Evolutionary conservation across 2,329 filamentous ascomycete species (phyloP).

Genomic region (Mycosphaerelloides madeirae): DNA sequence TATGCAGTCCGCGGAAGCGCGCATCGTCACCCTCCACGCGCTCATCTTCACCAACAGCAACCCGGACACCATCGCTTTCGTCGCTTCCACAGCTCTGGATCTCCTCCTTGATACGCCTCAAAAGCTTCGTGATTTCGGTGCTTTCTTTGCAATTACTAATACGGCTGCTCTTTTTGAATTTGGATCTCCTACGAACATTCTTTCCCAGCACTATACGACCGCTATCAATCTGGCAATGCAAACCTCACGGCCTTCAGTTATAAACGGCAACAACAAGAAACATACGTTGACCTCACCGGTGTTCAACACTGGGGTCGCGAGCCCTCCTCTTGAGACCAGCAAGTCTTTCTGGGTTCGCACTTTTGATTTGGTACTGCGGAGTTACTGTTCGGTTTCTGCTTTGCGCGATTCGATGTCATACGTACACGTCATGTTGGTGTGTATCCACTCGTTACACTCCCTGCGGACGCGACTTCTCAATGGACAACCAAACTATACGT

Average conservation of each 20-base stretch:
- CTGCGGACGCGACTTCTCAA: conserved; percentile 11
- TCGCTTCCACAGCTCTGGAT: conserved; percentile 48
- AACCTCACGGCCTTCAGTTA: conserved; percentile 3
- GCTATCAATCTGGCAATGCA: conserved; percentile 17
- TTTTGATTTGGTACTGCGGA: conserved; percentile 35
- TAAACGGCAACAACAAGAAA: neutral
- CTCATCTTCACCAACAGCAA: conserved; percentile 56
- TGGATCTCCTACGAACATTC: conserved; percentile 46
- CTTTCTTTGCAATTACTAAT: conserved; percentile 55
- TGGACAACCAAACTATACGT: conserved; percentile 26
- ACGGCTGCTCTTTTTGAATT: conserved; percentile 52
- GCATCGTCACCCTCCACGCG: conserved; percentile 61
- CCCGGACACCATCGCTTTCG: conserved; percentile 44
- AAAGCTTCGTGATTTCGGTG: conserved; percentile 37
- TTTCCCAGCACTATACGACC: conserved; percentile 37
- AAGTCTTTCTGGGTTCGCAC: conserved; percentile 12
- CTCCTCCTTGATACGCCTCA: conserved; percentile 55
- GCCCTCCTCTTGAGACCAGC: neutral
- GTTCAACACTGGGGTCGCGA: neutral
- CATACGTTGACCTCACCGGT: neutral
- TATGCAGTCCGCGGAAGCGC: conserved; percentile 49
- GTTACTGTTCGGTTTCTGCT: conserved; percentile 42
- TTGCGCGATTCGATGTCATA: conserved; percentile 52
- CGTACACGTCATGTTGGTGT: conserved; percentile 59
- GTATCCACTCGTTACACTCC: conserved; percentile 41